These are phyloP conservation scores for Tylopilus felleus DNA, from an alignment of 768 basidiomycete species.

Conservation along the genomic window DNA sequence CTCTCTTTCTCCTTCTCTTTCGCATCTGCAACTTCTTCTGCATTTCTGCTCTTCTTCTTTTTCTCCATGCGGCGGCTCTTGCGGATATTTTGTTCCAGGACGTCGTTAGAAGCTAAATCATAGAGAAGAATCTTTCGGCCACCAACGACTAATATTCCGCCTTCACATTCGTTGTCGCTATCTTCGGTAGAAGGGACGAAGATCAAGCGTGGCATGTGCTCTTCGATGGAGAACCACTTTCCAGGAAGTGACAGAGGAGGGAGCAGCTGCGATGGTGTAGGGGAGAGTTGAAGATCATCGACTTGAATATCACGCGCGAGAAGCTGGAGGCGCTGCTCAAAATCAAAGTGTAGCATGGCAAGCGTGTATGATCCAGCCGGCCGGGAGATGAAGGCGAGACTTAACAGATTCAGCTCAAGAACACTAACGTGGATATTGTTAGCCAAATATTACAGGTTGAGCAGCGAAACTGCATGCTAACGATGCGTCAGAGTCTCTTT, in stretches of 20 bases:
- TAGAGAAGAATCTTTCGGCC: slow-evolving; percentile 63
- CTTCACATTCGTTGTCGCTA: slow-evolving; percentile 39
- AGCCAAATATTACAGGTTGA: background rate
- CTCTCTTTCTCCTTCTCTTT: slow-evolving; percentile 56
- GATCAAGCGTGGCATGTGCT: slow-evolving; percentile 41
- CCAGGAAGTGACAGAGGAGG: slow-evolving; percentile 52
- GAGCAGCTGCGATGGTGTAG: slow-evolving; percentile 46
- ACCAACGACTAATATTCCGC: slow-evolving; percentile 71
- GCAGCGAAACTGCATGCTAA: slow-evolving; percentile 35
- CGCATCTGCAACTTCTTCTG: slow-evolving; percentile 42
- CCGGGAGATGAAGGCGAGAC: slow-evolving; percentile 55
- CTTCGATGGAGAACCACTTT: slow-evolving; percentile 40
- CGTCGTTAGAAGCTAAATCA: slow-evolving; percentile 48
- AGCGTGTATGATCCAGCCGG: slow-evolving; percentile 45
- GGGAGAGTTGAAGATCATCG: slow-evolving; percentile 43
- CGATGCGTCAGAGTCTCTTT: slow-evolving; percentile 62
- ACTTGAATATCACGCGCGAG: slow-evolving; percentile 54
- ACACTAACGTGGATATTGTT: slow-evolving; percentile 38
- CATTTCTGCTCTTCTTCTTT: slow-evolving; percentile 46
- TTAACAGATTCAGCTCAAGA: slow-evolving; percentile 65
- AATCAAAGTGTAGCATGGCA: slow-evolving; percentile 67
- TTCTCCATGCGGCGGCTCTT: slow-evolving; percentile 53
- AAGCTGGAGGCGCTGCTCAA: slow-evolving; percentile 58
- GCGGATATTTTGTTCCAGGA: slow-evolving; percentile 49
- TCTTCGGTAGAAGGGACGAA: slow-evolving; percentile 26